Evolutionary conservation across 2,329 filamentous ascomycete species (phyloP).

Genomic region (Paecilomyces formosus): DNA sequence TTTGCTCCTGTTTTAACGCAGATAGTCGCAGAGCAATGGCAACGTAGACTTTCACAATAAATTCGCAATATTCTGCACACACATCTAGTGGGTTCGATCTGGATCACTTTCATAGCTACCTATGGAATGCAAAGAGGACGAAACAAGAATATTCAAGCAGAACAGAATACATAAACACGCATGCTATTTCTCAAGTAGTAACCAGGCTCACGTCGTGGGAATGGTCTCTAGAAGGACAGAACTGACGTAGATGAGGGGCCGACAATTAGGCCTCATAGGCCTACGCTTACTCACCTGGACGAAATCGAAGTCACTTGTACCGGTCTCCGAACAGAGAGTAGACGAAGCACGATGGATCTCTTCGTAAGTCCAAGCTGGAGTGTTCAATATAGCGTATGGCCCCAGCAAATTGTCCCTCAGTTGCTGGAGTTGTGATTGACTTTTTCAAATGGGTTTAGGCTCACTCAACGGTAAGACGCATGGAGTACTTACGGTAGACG

Average conservation of each 20-base stretch:
- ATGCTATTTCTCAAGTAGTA: background rate
- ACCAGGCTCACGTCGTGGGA: background rate
- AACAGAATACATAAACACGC: background rate
- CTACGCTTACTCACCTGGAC: conserved; percentile 20
- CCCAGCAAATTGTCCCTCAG: background rate
- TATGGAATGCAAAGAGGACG: background rate
- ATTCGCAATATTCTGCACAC: background rate
- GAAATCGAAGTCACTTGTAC: conserved; percentile 17
- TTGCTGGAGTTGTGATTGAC: background rate
- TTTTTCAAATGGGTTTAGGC: background rate
- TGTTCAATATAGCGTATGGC: background rate
- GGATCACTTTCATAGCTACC: background rate
- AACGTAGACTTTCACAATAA: background rate
- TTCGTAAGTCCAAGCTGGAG: background rate
- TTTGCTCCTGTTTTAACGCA: background rate
- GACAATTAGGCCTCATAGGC: background rate
- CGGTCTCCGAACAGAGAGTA: conserved; percentile 15
- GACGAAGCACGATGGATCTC: conserved; percentile 22
- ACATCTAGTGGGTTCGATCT: background rate
- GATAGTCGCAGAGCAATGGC: background rate
- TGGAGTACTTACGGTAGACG: background rate
- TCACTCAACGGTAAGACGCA: background rate
- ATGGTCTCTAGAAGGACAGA: background rate
- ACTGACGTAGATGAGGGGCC: background rate
- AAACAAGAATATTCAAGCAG: background rate